Percentiles rank a stretch among this genome's conserved stretches.
Conservation (phyloP, 2,329 filamentous ascomycete species). For the Aspergillus nomiae region DNA sequence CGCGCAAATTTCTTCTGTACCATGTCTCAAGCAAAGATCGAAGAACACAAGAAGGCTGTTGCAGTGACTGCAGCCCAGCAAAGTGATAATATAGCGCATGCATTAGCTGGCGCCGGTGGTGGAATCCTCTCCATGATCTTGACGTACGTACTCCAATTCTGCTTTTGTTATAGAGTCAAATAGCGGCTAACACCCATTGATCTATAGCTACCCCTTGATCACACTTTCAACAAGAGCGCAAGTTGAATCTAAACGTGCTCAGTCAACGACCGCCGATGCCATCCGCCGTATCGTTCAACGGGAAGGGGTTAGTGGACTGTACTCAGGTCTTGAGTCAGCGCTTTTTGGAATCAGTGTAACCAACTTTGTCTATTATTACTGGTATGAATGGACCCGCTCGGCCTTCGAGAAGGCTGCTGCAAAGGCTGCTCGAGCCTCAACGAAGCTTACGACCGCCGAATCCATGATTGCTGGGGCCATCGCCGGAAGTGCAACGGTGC, state of each 20-base stretch:
- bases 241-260: slow-evolving; percentile 92
- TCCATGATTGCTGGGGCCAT: slow-evolving; percentile 94
- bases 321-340: slow-evolving; percentile 89
- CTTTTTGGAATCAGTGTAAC: slow-evolving; percentile 97
- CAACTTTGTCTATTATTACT: slow-evolving; percentile 99
- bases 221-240: slow-evolving; percentile 96
- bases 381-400: slow-evolving; percentile 94
- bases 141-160: slow-evolving; percentile 61
- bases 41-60: slow-evolving; percentile 39
- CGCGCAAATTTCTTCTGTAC: slow-evolving; percentile 6
- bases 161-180: neutral
- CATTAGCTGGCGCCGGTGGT: slow-evolving; percentile 87
- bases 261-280: slow-evolving; percentile 80
- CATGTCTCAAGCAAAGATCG: slow-evolving; percentile 44
- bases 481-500: slow-evolving; percentile 88
- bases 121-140: slow-evolving; percentile 94
- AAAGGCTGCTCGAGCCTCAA: slow-evolving; percentile 70
- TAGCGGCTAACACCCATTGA: slow-evolving; percentile 9
- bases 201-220: slow-evolving; percentile 82
- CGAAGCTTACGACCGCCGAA: slow-evolving; percentile 87
- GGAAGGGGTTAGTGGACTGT: slow-evolving; percentile 86
- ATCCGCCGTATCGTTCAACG: slow-evolving; percentile 85
- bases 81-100: slow-evolving; percentile 96
- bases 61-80: slow-evolving; percentile 69
- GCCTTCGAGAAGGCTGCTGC: slow-evolving; percentile 77